phyloP scores from a whole-genome alignment of 2,329 filamentous ascomycete genomes.

The Stylonectria norvegica region DNA sequence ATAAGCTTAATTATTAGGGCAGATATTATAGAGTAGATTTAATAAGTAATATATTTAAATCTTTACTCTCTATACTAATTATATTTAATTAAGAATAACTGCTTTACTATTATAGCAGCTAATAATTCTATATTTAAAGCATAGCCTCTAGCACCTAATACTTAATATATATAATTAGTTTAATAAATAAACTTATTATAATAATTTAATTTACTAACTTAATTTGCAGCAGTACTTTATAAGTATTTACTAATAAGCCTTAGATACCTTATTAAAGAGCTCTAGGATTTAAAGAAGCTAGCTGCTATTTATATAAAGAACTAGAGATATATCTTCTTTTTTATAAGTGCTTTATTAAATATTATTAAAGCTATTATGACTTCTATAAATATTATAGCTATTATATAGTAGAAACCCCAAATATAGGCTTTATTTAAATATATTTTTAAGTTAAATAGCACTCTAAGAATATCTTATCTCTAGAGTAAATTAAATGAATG shows the following conservation, averaged over 20 bases:
- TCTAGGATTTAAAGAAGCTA: slow-evolving; percentile 1
- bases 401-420: no score
- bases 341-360: no score
- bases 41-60: neutral
- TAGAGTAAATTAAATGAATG: no score
- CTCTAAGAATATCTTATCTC: no score
- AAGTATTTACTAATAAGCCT: neutral
- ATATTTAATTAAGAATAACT: neutral
- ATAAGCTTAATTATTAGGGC: neutral
- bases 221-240: neutral
- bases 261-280: neutral
- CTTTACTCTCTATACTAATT: neutral
- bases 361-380: no score
- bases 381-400: no score
- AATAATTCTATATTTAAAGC: neutral
- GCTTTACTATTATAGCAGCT: neutral
- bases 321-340: no score
- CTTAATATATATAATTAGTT: neutral
- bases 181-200: neutral
- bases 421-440: no score
- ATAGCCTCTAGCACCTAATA: neutral
- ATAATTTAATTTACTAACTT: neutral
- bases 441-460: no score
- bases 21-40: neutral
- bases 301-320: no score